Percentiles rank a stretch among this genome's conserved stretches.
These are phyloP conservation scores for Symbiodinium natans DNA, from an alignment of 73 alveolate species.

Conservation along the genomic window DNA sequence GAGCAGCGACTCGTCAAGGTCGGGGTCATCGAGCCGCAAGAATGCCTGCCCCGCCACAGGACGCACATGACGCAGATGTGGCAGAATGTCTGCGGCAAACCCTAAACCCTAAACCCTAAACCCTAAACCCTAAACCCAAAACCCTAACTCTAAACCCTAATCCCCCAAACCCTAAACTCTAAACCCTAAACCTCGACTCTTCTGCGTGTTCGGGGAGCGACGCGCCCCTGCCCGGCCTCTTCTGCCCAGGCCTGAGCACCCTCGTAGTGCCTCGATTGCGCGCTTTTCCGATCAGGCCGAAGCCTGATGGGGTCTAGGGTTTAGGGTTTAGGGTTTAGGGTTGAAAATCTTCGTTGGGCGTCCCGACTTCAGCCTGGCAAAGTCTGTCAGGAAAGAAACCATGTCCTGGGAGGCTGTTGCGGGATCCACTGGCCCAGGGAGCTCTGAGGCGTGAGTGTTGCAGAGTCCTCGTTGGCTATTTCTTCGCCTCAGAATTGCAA, in stretches of 20 bases:
- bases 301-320: not conserved
- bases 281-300: not conserved
- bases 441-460: not conserved
- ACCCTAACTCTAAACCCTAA: too few species aligned
- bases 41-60: not conserved
- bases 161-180: too few species aligned
- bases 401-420: not conserved
- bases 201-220: too few species aligned
- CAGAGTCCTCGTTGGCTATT: not conserved
- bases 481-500: not conserved
- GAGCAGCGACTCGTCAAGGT: too few species aligned
- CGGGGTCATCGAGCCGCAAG: not conserved
- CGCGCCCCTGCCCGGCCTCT: too few species aligned
- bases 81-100: not conserved
- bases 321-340: not conserved
- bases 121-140: too few species aligned
- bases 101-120: not conserved
- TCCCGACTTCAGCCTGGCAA: slow-evolving; percentile 18
- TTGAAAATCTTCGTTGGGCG: not conserved
- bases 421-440: too few species aligned
- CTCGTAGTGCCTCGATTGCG: not conserved
- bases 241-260: slow-evolving; percentile 48
- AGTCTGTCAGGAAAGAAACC: slow-evolving; percentile 78
- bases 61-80: not conserved
- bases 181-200: too few species aligned